Evolutionary conservation across 768 basidiomycete species (phyloP).

Genomic region (Calocera viscosa): DNA sequence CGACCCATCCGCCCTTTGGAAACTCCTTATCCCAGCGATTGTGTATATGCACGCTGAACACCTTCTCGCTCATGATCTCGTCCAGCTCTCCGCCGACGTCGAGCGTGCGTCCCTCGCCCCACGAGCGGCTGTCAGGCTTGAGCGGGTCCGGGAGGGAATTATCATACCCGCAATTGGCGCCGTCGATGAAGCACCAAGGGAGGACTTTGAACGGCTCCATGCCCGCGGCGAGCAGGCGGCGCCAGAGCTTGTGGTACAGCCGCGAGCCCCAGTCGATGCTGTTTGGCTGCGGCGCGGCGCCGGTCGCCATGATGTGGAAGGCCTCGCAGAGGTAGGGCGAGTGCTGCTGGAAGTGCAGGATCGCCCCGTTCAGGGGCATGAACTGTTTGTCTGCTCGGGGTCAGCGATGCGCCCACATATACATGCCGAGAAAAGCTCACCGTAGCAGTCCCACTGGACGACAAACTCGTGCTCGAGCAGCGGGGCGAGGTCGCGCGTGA

Average conservation of each 20-base stretch:
- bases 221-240: conserved; percentile 57
- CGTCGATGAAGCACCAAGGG: conserved; percentile 92
- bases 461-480: conserved; percentile 91
- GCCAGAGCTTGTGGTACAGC: conserved; percentile 85
- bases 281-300: conserved; percentile 55
- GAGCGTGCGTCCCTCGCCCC: conserved; percentile 54
- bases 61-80: conserved; percentile 42
- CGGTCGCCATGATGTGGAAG: conserved; percentile 76
- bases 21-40: conserved; percentile 91
- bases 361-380: conserved; percentile 75
- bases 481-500: conserved; percentile 77
- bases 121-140: conserved; percentile 38
- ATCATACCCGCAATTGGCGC: conserved; percentile 78
- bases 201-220: conserved; percentile 82
- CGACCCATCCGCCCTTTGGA: conserved; percentile 76
- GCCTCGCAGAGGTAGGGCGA: conserved; percentile 97
- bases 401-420: not conserved
- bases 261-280: conserved; percentile 91
- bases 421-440: conserved; percentile 34
- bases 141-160: conserved; percentile 93
- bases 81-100: conserved; percentile 54
- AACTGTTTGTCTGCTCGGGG: conserved; percentile 52
- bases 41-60: conserved; percentile 86
- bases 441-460: conserved; percentile 98
- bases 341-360: conserved; percentile 82